Percentiles rank a stretch among this genome's conserved stretches.
phyloP scores from a whole-genome alignment of 1,139 yeast genomes.

The Protomyces inouyei region DNA sequence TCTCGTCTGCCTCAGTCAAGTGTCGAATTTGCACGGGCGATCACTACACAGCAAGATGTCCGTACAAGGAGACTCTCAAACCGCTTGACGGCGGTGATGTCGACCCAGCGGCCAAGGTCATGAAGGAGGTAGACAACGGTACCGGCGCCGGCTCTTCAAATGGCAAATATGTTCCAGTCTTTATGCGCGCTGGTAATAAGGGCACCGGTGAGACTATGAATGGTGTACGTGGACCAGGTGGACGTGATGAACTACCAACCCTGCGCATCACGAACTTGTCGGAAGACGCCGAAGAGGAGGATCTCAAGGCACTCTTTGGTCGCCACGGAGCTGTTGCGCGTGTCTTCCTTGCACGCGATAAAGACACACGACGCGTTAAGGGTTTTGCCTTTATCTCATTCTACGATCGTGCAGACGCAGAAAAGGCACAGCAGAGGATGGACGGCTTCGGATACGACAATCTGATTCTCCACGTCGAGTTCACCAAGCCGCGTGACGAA shows the following conservation, averaged over 20 bases:
- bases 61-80: slow-evolving; percentile 86
- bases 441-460: slow-evolving; percentile 92
- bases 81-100: slow-evolving; percentile 39
- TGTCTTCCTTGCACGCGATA: slow-evolving; percentile 80
- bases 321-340: slow-evolving; percentile 68
- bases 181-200: slow-evolving; percentile 53
- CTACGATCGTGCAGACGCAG: slow-evolving; percentile 63
- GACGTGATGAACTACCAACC: slow-evolving; percentile 79
- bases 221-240: slow-evolving; percentile 40
- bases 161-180: slow-evolving; percentile 70
- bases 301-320: slow-evolving; percentile 65
- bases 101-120: slow-evolving; percentile 24
- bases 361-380: slow-evolving; percentile 89
- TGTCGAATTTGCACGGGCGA: slow-evolving; percentile 95
- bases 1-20: slow-evolving; percentile 57
- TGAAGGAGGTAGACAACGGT: slow-evolving; percentile 27
- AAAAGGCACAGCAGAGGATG: slow-evolving; percentile 68
- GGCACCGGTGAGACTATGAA: slow-evolving; percentile 47
- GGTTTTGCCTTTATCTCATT: slow-evolving; percentile 97
- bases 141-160: slow-evolving; percentile 39
- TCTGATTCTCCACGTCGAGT: slow-evolving; percentile 55
- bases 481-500: slow-evolving; percentile 30
- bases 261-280: slow-evolving; percentile 89
- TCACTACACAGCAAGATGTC: slow-evolving; percentile 94
- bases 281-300: slow-evolving; percentile 76